A percentile compares a stretch with the other conserved stretches of the same genome.
These are phyloP conservation scores for Monascus purpureus DNA, from an alignment of 495 filamentous ascomycete genomes.

Conservation along the genomic window DNA sequence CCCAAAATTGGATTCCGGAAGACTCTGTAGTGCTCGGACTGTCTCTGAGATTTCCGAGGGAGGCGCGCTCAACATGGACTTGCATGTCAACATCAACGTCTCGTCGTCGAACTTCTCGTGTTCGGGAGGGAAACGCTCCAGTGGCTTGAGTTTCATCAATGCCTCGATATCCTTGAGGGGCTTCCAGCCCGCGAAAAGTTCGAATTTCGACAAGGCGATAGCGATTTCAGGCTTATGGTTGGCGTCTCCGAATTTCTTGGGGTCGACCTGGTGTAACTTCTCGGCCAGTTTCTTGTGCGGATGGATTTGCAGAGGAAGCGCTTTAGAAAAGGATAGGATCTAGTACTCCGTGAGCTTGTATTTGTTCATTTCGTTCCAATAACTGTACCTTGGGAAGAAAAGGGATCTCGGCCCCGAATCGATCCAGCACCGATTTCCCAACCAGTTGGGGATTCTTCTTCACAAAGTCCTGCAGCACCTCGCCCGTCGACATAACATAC, in stretches of 20 bases:
- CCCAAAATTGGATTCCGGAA: constrained; percentile 37
- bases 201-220: constrained; percentile 59
- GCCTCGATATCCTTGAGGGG: constrained; percentile 44
- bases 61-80: constrained; percentile 38
- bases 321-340: constrained; percentile 66
- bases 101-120: constrained; percentile 41
- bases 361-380: not conserved
- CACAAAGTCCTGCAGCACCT: constrained; percentile 51
- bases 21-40: constrained; percentile 32
- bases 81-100: constrained; percentile 44
- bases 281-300: constrained; percentile 52
- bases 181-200: constrained; percentile 69
- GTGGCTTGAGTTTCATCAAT: constrained; percentile 41
- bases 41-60: constrained; percentile 36
- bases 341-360: too few species aligned
- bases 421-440: constrained; percentile 46
- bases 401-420: constrained; percentile 52
- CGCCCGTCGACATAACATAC: constrained; percentile 43
- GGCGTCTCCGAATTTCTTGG: constrained; percentile 50
- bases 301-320: constrained; percentile 70
- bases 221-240: constrained; percentile 83
- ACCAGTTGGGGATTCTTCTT: constrained; percentile 52
- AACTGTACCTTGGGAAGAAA: constrained; percentile 54
- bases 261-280: constrained; percentile 48
- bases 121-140: constrained; percentile 39